These are phyloP conservation scores for Coniochaeta sp. DNA, from an alignment of 2,329 filamentous ascomycete species.

Conservation along the genomic window DNA sequence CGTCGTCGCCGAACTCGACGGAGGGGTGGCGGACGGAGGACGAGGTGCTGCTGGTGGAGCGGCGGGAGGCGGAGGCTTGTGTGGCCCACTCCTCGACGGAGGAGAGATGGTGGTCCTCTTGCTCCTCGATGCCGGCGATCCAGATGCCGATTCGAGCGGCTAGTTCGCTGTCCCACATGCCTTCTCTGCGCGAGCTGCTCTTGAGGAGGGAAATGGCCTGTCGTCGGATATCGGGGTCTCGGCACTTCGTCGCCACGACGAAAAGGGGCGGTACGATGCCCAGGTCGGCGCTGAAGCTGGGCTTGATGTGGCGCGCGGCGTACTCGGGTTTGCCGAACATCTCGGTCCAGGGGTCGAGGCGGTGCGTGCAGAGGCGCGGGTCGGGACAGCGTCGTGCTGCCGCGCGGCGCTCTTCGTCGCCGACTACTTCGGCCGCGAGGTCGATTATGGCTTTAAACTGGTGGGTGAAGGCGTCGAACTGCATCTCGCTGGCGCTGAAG, in stretches of 20 bases:
- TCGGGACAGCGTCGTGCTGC: slow-evolving; percentile 38
- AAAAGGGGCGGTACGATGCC: slow-evolving; percentile 60
- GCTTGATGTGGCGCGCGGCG: slow-evolving; percentile 45
- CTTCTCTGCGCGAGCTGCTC: slow-evolving; percentile 55
- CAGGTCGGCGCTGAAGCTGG: slow-evolving; percentile 56
- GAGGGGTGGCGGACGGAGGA: slow-evolving; percentile 18
- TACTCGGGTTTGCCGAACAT: slow-evolving; percentile 35
- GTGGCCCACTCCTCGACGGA: neutral
- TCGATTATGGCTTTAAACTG: slow-evolving; percentile 50
- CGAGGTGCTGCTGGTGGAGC: slow-evolving; percentile 19
- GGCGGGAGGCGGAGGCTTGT: slow-evolving; percentile 7
- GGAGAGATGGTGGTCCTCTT: slow-evolving; percentile 23
- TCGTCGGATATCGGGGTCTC: slow-evolving; percentile 47
- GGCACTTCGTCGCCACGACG: slow-evolving; percentile 60
- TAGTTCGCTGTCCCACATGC: slow-evolving; percentile 62
- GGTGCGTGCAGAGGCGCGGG: slow-evolving; percentile 35
- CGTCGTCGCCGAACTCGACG: slow-evolving; percentile 26
- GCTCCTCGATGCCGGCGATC: slow-evolving; percentile 49
- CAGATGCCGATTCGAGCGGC: slow-evolving; percentile 47
- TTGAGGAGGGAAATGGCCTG: slow-evolving; percentile 55
- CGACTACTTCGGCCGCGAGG: slow-evolving; percentile 51
- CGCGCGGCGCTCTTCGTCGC: slow-evolving; percentile 47
- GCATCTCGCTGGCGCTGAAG: slow-evolving; percentile 50
- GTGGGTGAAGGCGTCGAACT: slow-evolving; percentile 47
- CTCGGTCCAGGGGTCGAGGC: slow-evolving; percentile 23